A percentile compares a stretch with the other conserved stretches of the same genome.
These are phyloP conservation scores for Colletotrichum plurivorum DNA, from an alignment of 2,329 filamentous ascomycete species.

Conservation along the genomic window DNA sequence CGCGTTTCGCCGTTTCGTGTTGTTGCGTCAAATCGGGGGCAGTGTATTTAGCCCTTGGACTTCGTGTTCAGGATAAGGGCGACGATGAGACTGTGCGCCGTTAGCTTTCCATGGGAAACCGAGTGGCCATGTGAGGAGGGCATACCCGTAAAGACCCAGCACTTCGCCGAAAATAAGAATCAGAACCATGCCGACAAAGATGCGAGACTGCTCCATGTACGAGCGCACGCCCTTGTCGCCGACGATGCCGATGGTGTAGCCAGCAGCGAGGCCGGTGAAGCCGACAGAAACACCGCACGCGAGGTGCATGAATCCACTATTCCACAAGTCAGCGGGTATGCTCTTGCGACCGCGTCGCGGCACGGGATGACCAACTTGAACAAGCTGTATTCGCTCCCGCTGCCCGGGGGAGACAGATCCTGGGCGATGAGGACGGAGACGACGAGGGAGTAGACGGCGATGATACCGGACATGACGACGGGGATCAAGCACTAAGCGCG, in stretches of 20 bases:
- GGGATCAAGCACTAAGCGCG: slow-evolving; percentile 80
- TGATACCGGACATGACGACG: slow-evolving; percentile 98
- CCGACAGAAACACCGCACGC: slow-evolving; percentile 92
- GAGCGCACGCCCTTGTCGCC: slow-evolving; percentile 94
- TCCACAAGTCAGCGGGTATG: slow-evolving; percentile 39
- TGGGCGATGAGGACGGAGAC: slow-evolving; percentile 96
- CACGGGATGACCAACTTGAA: slow-evolving; percentile 75
- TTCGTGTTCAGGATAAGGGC: slow-evolving; percentile 94
- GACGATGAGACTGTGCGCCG: slow-evolving; percentile 80
- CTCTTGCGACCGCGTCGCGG: background rate
- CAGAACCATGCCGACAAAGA: slow-evolving; percentile 98
- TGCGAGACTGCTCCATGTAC: slow-evolving; percentile 95
- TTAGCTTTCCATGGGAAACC: background rate
- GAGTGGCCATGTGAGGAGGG: no score
- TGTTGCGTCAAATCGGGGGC: background rate
- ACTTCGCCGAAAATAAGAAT: slow-evolving; percentile 99
- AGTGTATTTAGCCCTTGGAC: slow-evolving; percentile 69
- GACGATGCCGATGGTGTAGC: slow-evolving; percentile 96
- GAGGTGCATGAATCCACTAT: slow-evolving; percentile 91
- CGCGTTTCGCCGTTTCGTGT: slow-evolving; percentile 12
- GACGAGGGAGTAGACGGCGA: slow-evolving; percentile 97
- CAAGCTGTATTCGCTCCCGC: slow-evolving; percentile 77
- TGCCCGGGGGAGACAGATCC: slow-evolving; percentile 82
- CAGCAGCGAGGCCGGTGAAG: slow-evolving; percentile 91
- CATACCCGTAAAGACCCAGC: slow-evolving; percentile 94